phyloP scores from a whole-genome alignment of 2,329 filamentous ascomycete species.

The Alternaria postmessia region DNA sequence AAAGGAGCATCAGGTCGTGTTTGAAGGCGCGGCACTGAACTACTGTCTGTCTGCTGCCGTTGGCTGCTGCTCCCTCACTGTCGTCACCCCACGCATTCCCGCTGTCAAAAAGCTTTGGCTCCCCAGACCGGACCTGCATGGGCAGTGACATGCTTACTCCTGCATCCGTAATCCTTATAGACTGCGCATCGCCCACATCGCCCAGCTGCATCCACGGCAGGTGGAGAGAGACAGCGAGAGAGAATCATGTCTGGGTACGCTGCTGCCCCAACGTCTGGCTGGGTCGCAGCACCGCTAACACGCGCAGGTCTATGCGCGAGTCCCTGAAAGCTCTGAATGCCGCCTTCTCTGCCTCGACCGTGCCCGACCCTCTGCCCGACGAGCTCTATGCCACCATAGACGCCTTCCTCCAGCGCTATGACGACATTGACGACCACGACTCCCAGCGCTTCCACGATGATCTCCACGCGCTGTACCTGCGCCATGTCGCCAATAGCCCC shows the following conservation, averaged over 20 bases:
- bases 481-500: slow-evolving; percentile 65
- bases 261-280: not conserved
- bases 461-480: slow-evolving; percentile 71
- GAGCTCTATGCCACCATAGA: slow-evolving; percentile 69
- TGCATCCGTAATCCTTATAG: not conserved
- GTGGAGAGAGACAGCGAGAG: slow-evolving; percentile 3
- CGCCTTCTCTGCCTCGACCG: slow-evolving; percentile 53
- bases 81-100: slow-evolving; percentile 29
- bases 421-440: slow-evolving; percentile 71
- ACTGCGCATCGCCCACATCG: slow-evolving; percentile 8
- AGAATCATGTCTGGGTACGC: slow-evolving; percentile 37
- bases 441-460: slow-evolving; percentile 79
- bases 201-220: slow-evolving; percentile 9
- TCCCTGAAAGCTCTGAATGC: slow-evolving; percentile 56
- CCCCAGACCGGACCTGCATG: slow-evolving; percentile 15
- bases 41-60: slow-evolving; percentile 9
- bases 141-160: slow-evolving; percentile 20
- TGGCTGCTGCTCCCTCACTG: slow-evolving; percentile 7
- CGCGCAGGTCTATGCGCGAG: slow-evolving; percentile 58
- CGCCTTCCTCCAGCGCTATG: slow-evolving; percentile 72
- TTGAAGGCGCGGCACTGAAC: slow-evolving; percentile 10
- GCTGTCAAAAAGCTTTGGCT: slow-evolving; percentile 19
- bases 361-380: slow-evolving; percentile 68
- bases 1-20: slow-evolving; percentile 20
- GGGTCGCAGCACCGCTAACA: slow-evolving; percentile 31